Evolutionary conservation across 148 eudicot species (phyloP).

Genomic region (Rhododendron ferrugineum): DNA sequence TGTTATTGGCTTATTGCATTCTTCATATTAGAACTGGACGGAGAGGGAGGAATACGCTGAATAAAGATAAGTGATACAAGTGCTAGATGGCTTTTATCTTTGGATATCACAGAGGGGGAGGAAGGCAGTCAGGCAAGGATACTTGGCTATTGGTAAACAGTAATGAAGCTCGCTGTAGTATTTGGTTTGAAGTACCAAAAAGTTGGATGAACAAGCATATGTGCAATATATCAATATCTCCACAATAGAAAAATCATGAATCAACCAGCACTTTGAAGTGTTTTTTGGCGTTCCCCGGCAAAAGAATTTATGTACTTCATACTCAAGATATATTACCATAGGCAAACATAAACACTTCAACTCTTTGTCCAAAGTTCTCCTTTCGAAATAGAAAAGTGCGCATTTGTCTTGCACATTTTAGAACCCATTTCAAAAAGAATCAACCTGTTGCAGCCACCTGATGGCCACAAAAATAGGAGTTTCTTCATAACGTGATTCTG

Average conservation of each 20-base stretch:
- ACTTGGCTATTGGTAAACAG: background rate
- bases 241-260: background rate
- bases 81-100: background rate
- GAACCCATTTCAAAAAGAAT: background rate
- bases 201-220: background rate
- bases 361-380: background rate
- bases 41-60: background rate
- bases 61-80: background rate
- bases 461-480: background rate
- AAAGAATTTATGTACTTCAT: background rate
- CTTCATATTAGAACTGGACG: background rate
- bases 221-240: background rate
- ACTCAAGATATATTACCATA: background rate
- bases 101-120: background rate
- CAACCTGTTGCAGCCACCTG: background rate
- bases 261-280: background rate
- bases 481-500: background rate
- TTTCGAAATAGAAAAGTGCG: background rate
- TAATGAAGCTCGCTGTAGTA: background rate
- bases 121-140: background rate
- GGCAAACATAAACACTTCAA: background rate
- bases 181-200: background rate
- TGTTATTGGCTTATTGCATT: background rate
- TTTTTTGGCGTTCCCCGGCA: background rate
- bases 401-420: background rate